Evolutionary conservation across 257 asterid genomes (phyloP).

Genomic region (Solanum corneliomulleri): DNA sequence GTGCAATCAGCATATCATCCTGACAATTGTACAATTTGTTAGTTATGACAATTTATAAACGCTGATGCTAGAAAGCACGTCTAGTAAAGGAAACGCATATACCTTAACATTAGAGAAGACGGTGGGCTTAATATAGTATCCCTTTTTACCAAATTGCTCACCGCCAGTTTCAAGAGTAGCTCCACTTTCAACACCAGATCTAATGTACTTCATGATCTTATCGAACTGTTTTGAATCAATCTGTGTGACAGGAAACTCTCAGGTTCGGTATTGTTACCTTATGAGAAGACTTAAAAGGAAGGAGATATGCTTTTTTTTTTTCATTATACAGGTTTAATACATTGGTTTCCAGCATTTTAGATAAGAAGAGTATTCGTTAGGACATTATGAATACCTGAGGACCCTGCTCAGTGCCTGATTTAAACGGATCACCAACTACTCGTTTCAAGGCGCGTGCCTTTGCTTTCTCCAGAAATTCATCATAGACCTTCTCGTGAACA

Average conservation of each 20-base stretch:
- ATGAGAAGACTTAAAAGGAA: not conserved
- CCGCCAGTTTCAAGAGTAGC: slow-evolving; percentile 94
- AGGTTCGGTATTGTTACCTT: slow-evolving; percentile 1
- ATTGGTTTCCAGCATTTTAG: not conserved
- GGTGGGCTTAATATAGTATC: slow-evolving; percentile 80
- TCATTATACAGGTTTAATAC: not conserved
- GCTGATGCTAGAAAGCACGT: not conserved
- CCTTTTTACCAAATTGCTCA: slow-evolving; percentile 44
- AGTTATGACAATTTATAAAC: not conserved
- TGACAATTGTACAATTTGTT: slow-evolving; percentile 6
- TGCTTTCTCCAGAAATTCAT: slow-evolving; percentile 79
- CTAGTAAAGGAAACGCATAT: not conserved
- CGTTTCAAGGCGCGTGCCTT: slow-evolving; percentile 63
- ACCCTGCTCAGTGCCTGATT: slow-evolving; percentile 74
- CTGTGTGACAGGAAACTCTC: slow-evolving; percentile 16
- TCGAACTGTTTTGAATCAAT: slow-evolving; percentile 61
- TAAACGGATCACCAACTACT: slow-evolving; percentile 93
- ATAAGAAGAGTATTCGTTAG: not conserved
- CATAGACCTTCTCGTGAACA: slow-evolving; percentile 82
- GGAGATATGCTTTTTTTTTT: not conserved
- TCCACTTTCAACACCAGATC: slow-evolving; percentile 54
- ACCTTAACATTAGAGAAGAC: slow-evolving; percentile 88
- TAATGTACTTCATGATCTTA: slow-evolving; percentile 63
- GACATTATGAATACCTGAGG: slow-evolving; percentile 59
- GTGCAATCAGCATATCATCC: slow-evolving; percentile 86